Percentiles rank a stretch among this genome's conserved stretches.
phyloP scores from a whole-genome alignment of 208 protist species.

The Leishmania guyanensis region DNA sequence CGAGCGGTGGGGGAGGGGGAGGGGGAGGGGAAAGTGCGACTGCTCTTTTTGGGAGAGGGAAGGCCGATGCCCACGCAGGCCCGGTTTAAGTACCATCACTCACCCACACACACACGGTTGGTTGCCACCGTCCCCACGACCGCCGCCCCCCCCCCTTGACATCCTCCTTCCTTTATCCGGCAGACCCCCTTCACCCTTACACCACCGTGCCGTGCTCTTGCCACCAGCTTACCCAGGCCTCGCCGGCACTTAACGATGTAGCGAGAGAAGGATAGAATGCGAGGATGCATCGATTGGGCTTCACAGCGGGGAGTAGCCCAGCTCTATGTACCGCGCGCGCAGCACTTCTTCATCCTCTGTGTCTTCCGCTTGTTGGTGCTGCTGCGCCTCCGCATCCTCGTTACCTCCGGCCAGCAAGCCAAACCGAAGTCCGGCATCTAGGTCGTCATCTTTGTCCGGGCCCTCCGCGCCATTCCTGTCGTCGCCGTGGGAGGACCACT shows the following conservation, averaged over 20 bases:
- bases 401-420: conserved; percentile 17
- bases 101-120: too few relatives aligned
- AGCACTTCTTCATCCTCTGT: conserved; percentile 13
- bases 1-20: too few relatives aligned
- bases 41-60: too few relatives aligned
- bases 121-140: too few relatives aligned
- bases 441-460: neutral
- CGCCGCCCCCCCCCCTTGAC: too few relatives aligned
- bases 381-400: conserved; percentile 19
- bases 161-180: neutral
- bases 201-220: neutral
- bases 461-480: neutral
- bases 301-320: conserved; percentile 35
- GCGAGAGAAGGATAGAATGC: neutral
- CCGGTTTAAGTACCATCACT: too few relatives aligned
- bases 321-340: conserved; percentile 24
- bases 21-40: too few relatives aligned
- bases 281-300: neutral
- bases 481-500: neutral
- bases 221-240: neutral
- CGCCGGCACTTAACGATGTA: neutral
- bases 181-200: neutral
- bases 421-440: conserved; percentile 22
- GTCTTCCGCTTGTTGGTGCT: conserved; percentile 9
- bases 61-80: too few relatives aligned